Conservation (phyloP, 2,329 filamentous ascomycete species). For the Calonectria ilicicola region DNA sequence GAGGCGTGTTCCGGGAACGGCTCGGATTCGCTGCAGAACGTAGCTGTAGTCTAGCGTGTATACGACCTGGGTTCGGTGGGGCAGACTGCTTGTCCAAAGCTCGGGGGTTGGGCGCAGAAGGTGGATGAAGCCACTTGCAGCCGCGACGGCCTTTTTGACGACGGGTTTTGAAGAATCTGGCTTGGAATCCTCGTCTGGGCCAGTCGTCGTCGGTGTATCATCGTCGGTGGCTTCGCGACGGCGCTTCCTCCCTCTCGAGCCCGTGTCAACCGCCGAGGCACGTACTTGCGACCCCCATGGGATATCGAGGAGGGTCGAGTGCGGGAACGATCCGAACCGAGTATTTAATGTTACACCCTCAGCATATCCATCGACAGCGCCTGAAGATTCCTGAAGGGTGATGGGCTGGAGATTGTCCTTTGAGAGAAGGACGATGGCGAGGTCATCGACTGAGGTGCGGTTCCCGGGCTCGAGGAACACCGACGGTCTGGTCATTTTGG, state of each 20-base stretch:
- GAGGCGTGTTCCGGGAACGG: constrained; percentile 76
- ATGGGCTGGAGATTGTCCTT: constrained; percentile 87
- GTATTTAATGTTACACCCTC: constrained; percentile 89
- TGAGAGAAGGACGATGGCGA: constrained; percentile 89
- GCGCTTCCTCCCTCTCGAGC: constrained; percentile 82
- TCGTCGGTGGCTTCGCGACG: constrained; percentile 63
- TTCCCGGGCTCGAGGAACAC: constrained; percentile 82
- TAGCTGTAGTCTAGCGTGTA: constrained; percentile 92
- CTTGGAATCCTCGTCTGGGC: constrained; percentile 49
- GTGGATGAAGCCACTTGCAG: constrained; percentile 80
- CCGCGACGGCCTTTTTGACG: constrained; percentile 63
- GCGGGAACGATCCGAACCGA: constrained; percentile 90
- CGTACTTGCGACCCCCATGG: constrained; percentile 94
- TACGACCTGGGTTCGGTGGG: constrained; percentile 87
- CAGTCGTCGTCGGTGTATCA: constrained; percentile 51
- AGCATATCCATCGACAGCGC: constrained; percentile 76
- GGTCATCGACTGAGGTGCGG: constrained; percentile 70
- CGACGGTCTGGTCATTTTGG: constrained; percentile 63
- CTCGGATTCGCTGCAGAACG: constrained; percentile 80
- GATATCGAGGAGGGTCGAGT: constrained; percentile 79
- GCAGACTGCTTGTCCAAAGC: constrained; percentile 83
- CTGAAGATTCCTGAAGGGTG: constrained; percentile 72
- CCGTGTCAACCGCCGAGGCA: constrained; percentile 90
- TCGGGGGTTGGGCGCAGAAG: constrained; percentile 84
- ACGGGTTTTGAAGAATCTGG: constrained; percentile 47